phyloP scores from a whole-genome alignment of 164 flowering plant genomes.

The Annona cherimola region DNA sequence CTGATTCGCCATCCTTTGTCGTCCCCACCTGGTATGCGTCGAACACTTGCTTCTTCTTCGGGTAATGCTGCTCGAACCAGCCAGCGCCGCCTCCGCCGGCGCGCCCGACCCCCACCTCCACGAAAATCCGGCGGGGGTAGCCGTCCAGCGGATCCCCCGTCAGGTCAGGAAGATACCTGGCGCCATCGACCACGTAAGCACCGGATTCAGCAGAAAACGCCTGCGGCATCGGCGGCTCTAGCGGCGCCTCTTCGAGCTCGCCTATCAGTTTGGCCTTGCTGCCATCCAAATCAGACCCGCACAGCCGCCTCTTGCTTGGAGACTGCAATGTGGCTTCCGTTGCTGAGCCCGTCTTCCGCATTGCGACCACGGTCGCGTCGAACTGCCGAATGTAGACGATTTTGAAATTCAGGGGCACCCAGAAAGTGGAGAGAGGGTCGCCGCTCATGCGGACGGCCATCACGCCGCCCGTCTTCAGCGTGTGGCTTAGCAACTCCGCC shows the following conservation, averaged over 20 bases:
- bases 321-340: background rate
- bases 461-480: constrained; percentile 49
- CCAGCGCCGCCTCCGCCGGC: constrained; percentile 14
- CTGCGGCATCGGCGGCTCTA: constrained; percentile 82
- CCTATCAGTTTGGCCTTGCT: constrained; percentile 45
- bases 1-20: constrained; percentile 22
- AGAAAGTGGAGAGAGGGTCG: constrained; percentile 18
- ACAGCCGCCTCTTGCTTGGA: constrained; percentile 23
- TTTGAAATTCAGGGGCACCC: constrained; percentile 38
- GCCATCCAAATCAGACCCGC: constrained; percentile 25
- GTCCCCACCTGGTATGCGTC: constrained; percentile 52
- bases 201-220: constrained; percentile 30
- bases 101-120: constrained; percentile 41
- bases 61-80: constrained; percentile 69
- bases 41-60: constrained; percentile 47
- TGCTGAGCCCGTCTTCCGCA: constrained; percentile 31
- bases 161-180: constrained; percentile 63
- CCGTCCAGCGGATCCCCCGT: constrained; percentile 50
- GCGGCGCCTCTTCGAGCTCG: constrained; percentile 62
- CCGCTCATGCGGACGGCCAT: constrained; percentile 29
- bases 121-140: constrained; percentile 64
- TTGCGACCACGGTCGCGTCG: no score
- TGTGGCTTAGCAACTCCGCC: constrained; percentile 34
- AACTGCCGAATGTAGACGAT: constrained; percentile 48
- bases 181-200: constrained; percentile 32